These are phyloP conservation scores for Peniophora sp. DNA, from an alignment of 1,284 basidiomycete genomes.

Conservation along the genomic window DNA sequence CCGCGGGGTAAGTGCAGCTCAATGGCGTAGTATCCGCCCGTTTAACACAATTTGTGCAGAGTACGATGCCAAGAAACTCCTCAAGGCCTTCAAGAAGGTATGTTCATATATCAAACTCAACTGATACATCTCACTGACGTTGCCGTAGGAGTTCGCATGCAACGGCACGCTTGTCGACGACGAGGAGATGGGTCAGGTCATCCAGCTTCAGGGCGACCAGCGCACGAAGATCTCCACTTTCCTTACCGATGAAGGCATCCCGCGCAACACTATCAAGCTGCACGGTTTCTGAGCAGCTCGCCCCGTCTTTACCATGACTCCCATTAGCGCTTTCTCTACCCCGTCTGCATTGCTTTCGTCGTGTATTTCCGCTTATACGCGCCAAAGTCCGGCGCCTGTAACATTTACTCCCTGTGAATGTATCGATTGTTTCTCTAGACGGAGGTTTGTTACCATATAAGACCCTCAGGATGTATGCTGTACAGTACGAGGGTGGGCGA, in stretches of 20 bases:
- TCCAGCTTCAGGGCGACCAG: constrained; percentile 99
- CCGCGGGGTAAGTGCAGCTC: constrained; percentile 65
- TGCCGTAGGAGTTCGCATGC: constrained; percentile 89
- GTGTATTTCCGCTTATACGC: too few species aligned
- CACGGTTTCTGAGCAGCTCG: constrained; percentile 67
- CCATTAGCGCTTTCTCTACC: constrained; percentile 7
- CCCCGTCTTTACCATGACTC: not conserved
- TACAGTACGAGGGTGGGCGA: too few species aligned
- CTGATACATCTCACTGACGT: not conserved
- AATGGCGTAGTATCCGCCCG: not conserved
- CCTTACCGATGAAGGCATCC: constrained; percentile 72
- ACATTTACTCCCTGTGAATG: too few species aligned
- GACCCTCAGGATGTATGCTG: too few species aligned
- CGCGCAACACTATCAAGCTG: constrained; percentile 71
- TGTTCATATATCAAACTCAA: constrained; percentile 5
- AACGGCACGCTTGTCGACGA: constrained; percentile 97
- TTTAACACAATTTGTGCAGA: constrained; percentile 39
- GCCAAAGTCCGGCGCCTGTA: too few species aligned
- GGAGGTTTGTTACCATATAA: too few species aligned
- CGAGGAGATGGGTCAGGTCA: constrained; percentile 94
- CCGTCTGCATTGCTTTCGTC: not conserved
- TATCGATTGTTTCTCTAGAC: too few species aligned
- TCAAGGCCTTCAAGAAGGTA: constrained; percentile 98
- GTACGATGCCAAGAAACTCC: constrained; percentile 96
- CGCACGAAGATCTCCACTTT: constrained; percentile 85